Evolutionary conservation across 805 yeast species (phyloP).

Genomic region (Limtongia smithiae): DNA sequence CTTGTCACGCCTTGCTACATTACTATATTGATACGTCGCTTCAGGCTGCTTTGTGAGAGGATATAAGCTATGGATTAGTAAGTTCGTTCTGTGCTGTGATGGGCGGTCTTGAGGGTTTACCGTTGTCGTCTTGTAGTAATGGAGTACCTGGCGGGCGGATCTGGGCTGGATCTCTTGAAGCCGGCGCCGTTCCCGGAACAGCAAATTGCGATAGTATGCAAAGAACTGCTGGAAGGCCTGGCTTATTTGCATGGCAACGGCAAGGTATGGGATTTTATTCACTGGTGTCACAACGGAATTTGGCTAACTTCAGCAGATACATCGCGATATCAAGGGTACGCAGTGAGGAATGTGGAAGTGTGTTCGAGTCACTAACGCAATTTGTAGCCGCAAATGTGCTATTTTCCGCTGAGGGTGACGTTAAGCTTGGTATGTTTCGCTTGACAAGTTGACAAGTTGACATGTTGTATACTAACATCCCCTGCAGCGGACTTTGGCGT

Average conservation of each 20-base stretch:
- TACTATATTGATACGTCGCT: too few relatives aligned
- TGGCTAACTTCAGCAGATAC: conserved; percentile 49
- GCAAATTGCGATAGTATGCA: conserved; percentile 51
- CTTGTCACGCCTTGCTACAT: too few relatives aligned
- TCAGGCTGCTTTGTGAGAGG: conserved; percentile 61
- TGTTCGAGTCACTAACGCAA: too few relatives aligned
- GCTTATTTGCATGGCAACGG: conserved; percentile 65
- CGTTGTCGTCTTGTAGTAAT: conserved; percentile 49
- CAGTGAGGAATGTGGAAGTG: too few relatives aligned
- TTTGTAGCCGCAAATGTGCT: conserved; percentile 79
- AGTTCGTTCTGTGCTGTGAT: not conserved
- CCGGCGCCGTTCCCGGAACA: conserved; percentile 60
- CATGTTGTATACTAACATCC: not conserved
- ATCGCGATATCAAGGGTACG: conserved; percentile 71
- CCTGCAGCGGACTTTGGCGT: conserved; percentile 87
- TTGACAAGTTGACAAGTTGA: not conserved
- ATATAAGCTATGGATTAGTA: conserved; percentile 63
- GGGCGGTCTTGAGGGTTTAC: too few relatives aligned
- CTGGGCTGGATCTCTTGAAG: conserved; percentile 56
- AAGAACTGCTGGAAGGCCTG: conserved; percentile 57
- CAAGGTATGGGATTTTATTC: conserved; percentile 32
- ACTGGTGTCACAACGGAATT: conserved; percentile 41
- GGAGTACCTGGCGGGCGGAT: conserved; percentile 80
- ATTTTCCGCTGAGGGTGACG: conserved; percentile 63
- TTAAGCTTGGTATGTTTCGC: conserved; percentile 49